Evolutionary conservation across 805 yeast species (phyloP).

Genomic region (Barnettozyma pratensis): DNA sequence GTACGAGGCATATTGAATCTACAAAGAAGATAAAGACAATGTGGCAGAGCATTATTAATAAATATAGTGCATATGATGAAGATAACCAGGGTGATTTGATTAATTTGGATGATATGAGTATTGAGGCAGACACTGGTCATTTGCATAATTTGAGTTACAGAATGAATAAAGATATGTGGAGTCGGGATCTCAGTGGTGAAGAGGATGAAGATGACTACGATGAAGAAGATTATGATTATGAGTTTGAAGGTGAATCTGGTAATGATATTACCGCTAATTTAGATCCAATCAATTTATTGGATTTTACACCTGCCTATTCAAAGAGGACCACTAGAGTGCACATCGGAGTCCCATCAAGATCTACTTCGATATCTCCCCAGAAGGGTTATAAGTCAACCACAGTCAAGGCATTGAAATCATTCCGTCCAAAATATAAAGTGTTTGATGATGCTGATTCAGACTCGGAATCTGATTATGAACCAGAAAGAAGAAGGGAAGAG

Average conservation of each 20-base stretch:
- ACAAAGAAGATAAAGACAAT: slow-evolving; percentile 21
- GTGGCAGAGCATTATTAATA: slow-evolving; percentile 29
- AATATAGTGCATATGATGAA: slow-evolving; percentile 26
- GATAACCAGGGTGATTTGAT: slow-evolving; percentile 33
- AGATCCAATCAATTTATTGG: too few relatives aligned
- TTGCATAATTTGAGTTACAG: not conserved
- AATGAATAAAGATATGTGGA: slow-evolving; percentile 14
- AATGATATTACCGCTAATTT: too few relatives aligned
- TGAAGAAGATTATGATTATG: not conserved
- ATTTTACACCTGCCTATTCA: too few relatives aligned
- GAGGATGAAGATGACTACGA: slow-evolving; percentile 5
- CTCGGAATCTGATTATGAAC: not conserved
- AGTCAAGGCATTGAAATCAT: not conserved
- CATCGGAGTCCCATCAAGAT: too few relatives aligned
- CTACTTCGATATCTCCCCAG: too few relatives aligned
- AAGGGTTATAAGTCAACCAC: too few relatives aligned
- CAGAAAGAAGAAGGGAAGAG: not conserved
- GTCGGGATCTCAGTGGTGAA: slow-evolving; percentile 2
- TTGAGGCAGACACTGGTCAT: slow-evolving; percentile 21
- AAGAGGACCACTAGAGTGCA: too few relatives aligned
- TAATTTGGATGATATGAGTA: slow-evolving; percentile 16
- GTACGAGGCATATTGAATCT: slow-evolving; percentile 14
- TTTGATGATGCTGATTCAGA: not conserved
- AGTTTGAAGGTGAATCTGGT: too few relatives aligned
- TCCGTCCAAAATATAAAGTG: not conserved